Conservation (phyloP, 2,329 filamentous ascomycete species). For the Bipolaris victoriae region DNA sequence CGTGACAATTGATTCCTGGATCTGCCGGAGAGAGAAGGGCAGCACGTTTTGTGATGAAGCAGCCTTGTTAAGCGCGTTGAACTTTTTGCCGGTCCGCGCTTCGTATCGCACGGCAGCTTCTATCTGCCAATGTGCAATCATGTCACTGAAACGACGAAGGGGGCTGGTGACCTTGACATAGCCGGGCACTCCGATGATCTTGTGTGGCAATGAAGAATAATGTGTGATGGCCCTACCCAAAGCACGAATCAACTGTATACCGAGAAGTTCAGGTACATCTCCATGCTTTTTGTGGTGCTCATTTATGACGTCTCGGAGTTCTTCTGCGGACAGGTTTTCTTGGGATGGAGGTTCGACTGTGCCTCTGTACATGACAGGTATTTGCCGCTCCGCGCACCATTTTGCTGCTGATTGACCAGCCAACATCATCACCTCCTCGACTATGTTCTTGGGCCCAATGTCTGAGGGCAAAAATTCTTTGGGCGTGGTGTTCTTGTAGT, state of each 20-base stretch:
- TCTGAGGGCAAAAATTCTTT: slow-evolving; percentile 17
- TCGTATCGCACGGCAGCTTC: slow-evolving; percentile 66
- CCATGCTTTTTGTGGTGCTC: slow-evolving; percentile 47
- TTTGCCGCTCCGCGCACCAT: slow-evolving; percentile 59
- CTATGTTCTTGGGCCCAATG: slow-evolving; percentile 38
- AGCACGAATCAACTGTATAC: slow-evolving; percentile 51
- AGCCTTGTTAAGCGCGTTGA: slow-evolving; percentile 37
- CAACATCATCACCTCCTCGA: slow-evolving; percentile 60
- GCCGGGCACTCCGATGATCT: slow-evolving; percentile 57
- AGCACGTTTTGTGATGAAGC: slow-evolving; percentile 52
- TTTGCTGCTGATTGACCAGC: slow-evolving; percentile 58
- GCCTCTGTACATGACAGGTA: slow-evolving; percentile 60
- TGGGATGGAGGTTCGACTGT: slow-evolving; percentile 31
- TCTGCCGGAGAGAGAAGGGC: slow-evolving; percentile 57
- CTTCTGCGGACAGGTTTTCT: slow-evolving; percentile 17
- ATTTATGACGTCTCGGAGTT: slow-evolving; percentile 45
- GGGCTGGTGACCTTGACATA: slow-evolving; percentile 68
- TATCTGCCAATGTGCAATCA: slow-evolving; percentile 69
- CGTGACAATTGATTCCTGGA: slow-evolving; percentile 58
- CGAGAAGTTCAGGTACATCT: slow-evolving; percentile 44
- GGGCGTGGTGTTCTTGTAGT: slow-evolving; percentile 25
- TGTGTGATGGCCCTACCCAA: slow-evolving; percentile 53
- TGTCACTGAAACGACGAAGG: slow-evolving; percentile 65
- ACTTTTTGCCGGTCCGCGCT: slow-evolving; percentile 52
- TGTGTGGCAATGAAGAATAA: slow-evolving; percentile 57